Percentiles rank a stretch among this genome's conserved stretches.
Evolutionary conservation across 768 basidiomycete genomes (phyloP).

Genomic region (Cystofilobasidium capitatum): DNA sequence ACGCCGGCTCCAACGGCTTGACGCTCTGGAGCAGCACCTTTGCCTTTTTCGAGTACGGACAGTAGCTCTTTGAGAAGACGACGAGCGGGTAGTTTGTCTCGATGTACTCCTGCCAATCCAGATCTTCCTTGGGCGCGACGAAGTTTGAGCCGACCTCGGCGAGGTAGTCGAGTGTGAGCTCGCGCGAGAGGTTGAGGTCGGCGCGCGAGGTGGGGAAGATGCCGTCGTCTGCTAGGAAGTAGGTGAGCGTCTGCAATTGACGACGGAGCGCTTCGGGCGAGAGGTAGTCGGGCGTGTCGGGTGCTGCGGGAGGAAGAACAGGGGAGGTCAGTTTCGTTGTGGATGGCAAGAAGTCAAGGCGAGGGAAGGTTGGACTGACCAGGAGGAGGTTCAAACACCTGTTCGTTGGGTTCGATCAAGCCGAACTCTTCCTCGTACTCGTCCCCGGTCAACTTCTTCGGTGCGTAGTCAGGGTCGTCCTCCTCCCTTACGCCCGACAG

Average conservation of each 20-base stretch:
- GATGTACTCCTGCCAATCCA: conserved; percentile 35
- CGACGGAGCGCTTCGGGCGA: not conserved
- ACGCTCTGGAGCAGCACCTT: conserved; percentile 36
- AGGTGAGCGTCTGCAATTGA: conserved; percentile 32
- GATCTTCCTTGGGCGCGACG: conserved; percentile 28
- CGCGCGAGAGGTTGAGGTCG: not conserved
- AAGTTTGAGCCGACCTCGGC: conserved; percentile 27
- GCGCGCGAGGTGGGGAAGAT: conserved; percentile 30
- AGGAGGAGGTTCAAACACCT: not conserved
- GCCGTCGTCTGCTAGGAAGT: conserved; percentile 37
- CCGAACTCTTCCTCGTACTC: conserved; percentile 11
- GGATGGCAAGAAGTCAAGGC: not conserved
- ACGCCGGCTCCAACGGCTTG: conserved; percentile 33
- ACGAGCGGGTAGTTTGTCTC: conserved; percentile 34
- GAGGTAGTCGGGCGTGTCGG: not conserved
- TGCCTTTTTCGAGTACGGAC: conserved; percentile 39
- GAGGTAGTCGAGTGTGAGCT: conserved; percentile 27
- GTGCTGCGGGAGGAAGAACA: too few relatives aligned
- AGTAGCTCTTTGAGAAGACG: conserved; percentile 40
- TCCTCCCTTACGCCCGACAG: not conserved
- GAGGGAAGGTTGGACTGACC: not conserved
- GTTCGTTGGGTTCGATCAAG: not conserved
- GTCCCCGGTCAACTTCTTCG: not conserved
- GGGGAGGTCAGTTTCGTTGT: not conserved
- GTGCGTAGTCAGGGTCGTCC: not conserved